phyloP scores from a whole-genome alignment of 2,329 filamentous ascomycete genomes.

The Alternaria novae-zelandiae region DNA sequence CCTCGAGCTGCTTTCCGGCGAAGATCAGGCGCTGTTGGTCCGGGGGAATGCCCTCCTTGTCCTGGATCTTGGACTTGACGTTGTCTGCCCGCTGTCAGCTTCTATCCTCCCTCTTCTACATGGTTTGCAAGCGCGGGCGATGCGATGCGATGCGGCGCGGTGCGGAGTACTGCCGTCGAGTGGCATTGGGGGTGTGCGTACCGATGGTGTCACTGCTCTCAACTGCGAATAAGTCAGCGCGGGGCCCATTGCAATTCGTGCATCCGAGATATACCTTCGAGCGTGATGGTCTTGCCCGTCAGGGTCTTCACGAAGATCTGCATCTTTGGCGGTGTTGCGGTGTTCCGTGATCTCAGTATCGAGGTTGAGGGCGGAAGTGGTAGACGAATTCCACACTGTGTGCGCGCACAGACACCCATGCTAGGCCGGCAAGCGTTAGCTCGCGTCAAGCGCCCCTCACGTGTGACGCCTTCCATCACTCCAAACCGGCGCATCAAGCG shows the following conservation, averaged over 20 bases:
- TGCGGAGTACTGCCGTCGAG: constrained; percentile 16
- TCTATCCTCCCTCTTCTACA: neutral
- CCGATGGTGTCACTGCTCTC: constrained; percentile 83
- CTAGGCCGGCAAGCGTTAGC: constrained; percentile 15
- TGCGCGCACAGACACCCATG: constrained; percentile 23
- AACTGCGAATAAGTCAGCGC: constrained; percentile 68
- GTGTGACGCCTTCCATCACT: constrained; percentile 8
- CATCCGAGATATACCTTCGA: constrained; percentile 66
- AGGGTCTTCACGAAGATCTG: constrained; percentile 94
- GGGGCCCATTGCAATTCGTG: neutral
- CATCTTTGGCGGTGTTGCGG: constrained; percentile 40
- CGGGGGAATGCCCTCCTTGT: constrained; percentile 98
- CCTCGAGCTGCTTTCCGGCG: constrained; percentile 98
- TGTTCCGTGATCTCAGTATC: constrained; percentile 36
- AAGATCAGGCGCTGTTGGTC: constrained; percentile 99
- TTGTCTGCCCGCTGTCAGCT: constrained; percentile 68
- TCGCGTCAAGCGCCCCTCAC: constrained; percentile 8
- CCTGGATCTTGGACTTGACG: constrained; percentile 99
- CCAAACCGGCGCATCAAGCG: neutral
- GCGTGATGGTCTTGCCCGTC: constrained; percentile 99
- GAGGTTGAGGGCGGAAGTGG: constrained; percentile 24
- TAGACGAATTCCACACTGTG: constrained; percentile 26
- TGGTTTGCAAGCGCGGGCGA: constrained; percentile 10
- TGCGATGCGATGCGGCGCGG: constrained; percentile 20
- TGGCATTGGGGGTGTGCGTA: constrained; percentile 34